These are phyloP conservation scores for Candida nanaspora DNA, from an alignment of 805 yeast species.

Conservation along the genomic window DNA sequence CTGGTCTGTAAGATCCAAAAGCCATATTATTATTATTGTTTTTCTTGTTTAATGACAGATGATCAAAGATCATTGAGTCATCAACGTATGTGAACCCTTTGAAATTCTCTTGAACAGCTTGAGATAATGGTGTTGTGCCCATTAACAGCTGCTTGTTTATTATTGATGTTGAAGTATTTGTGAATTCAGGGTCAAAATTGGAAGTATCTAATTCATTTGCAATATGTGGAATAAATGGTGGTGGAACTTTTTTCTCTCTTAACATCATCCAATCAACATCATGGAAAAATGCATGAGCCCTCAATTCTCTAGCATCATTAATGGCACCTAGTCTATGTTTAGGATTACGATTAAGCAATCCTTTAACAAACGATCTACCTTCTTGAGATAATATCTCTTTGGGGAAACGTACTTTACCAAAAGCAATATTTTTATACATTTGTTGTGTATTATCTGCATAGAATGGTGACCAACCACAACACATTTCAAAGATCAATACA, in stretches of 20 bases:
- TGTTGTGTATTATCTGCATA: constrained; percentile 97
- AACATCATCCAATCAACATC: constrained; percentile 89
- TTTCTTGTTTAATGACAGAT: constrained; percentile 37
- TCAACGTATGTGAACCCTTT: constrained; percentile 96
- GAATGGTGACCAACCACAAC: constrained; percentile 99
- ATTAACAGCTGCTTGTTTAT: constrained; percentile 60
- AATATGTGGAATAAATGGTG: constrained; percentile 94
- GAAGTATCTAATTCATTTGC: constrained; percentile 89
- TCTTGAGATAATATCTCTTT: constrained; percentile 89
- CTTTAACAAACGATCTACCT: constrained; percentile 94
- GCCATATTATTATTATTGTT: constrained; percentile 28
- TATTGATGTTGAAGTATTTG: constrained; percentile 81
- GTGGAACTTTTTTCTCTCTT: constrained; percentile 76
- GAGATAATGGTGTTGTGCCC: constrained; percentile 79
- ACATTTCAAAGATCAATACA: constrained; percentile 95
- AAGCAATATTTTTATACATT: constrained; percentile 98
- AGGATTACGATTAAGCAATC: constrained; percentile 90
- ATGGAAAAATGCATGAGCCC: constrained; percentile 85
- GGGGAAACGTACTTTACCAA: constrained; percentile 96
- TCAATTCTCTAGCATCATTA: constrained; percentile 87
- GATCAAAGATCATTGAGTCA: constrained; percentile 87
- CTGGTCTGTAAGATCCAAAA: constrained; percentile 31
- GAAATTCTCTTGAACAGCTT: constrained; percentile 93
- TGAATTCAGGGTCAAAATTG: constrained; percentile 96
- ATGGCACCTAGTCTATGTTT: constrained; percentile 88